These are phyloP conservation scores for Moniliella sp. DNA, from an alignment of 1,284 basidiomycete species.

Conservation along the genomic window DNA sequence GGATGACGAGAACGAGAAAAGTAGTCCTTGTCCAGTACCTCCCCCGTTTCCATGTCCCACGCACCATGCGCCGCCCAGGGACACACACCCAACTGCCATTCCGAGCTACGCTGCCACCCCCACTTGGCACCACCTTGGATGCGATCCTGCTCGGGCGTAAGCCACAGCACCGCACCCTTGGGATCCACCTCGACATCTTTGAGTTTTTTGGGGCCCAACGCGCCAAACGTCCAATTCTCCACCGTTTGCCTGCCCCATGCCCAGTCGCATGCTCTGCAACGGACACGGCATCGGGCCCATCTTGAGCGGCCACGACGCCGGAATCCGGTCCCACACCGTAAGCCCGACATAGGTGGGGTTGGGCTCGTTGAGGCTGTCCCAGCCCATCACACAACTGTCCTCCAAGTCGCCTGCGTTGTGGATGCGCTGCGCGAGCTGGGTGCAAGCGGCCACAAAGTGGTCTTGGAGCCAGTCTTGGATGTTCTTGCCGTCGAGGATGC, in stretches of 20 bases:
- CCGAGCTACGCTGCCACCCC: constrained; percentile 56
- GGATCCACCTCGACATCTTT: constrained; percentile 65
- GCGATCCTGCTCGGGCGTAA: constrained; percentile 14
- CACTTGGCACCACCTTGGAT: constrained; percentile 36
- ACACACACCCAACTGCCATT: constrained; percentile 66
- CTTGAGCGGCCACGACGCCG: constrained; percentile 37
- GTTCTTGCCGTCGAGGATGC: constrained; percentile 69
- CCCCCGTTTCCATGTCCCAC: constrained; percentile 55
- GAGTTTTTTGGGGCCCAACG: constrained; percentile 55
- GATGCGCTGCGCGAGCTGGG: constrained; percentile 53
- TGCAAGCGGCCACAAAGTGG: constrained; percentile 61
- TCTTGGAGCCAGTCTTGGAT: constrained; percentile 81
- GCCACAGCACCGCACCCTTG: constrained; percentile 40
- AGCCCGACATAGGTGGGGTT: constrained; percentile 65
- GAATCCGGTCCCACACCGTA: constrained; percentile 38
- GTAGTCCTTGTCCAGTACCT: constrained; percentile 54
- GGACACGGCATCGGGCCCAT: constrained; percentile 72
- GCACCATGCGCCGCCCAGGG: constrained; percentile 76
- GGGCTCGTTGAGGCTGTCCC: constrained; percentile 91
- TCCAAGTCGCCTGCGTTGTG: constrained; percentile 49
- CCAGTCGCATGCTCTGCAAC: constrained; percentile 59
- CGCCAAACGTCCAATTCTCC: constrained; percentile 62
- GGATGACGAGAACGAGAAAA: constrained; percentile 43
- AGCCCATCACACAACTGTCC: constrained; percentile 74
- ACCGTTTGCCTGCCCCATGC: constrained; percentile 70